Base-by-base conservation (phyloP, 1,284 basidiomycete genomes). In the Ustilago hordei region DNA sequence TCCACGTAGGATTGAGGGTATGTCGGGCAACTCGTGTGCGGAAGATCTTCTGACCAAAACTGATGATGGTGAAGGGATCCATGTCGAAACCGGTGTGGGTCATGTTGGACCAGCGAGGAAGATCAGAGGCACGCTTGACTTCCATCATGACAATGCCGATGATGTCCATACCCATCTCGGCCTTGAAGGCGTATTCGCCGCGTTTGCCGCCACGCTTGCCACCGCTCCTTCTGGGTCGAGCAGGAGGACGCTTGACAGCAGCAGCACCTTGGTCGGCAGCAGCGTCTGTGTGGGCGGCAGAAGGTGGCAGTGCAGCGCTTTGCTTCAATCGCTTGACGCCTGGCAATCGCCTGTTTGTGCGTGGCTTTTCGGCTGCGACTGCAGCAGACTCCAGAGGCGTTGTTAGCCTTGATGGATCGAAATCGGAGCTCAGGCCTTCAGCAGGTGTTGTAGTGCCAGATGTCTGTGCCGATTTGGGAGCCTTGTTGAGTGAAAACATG, bases 41-140 rank as follows among this genome's bases (percentile, higher is more conserved):
- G 88, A 98, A 98, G 11, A 98, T 93, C 87, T 98, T 98, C 87
- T 96, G 95, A 41, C 95, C 93, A 79, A 99, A 98, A 2, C 94
- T 95, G 76, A 95, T 91, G 76, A 99, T 95, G 15, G 95, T 93
- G 82, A 98, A 98, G 0, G 95, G 95, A 82, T 99, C 95, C 95
- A 98, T 98, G 84, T 98, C 95, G 90, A 92, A 95, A 0, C 93
- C 93, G 0, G 90, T 93, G 2, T 76, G 67, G 6, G 75, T 80
- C 69, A 82, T 82, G 52, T 97, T 98, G 86, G 91, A 93, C 81
- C 95, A 88, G 79, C 90, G 90, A 0, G 96, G 96, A 64, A 99
- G 87, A 86, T 97, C 93, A 17, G 89, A 89, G 2, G 95, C 96
- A 34, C 90, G 83, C 58, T 89, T 87, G 68, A 93, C 90, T 81